Conservation (phyloP, 768 basidiomycete species). For the Termitomyces sp. region DNA sequence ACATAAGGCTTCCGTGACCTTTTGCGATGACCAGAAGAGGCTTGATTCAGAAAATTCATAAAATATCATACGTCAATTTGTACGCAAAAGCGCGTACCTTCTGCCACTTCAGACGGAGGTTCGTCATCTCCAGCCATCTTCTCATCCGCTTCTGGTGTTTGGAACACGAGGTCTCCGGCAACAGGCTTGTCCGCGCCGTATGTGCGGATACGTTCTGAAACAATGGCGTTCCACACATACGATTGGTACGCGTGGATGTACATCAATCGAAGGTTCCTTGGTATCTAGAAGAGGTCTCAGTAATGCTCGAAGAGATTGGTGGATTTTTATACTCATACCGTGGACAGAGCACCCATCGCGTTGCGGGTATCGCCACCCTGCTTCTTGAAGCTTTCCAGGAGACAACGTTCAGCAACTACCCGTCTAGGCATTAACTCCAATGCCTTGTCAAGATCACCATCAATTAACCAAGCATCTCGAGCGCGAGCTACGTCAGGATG, state of each 20-base stretch:
- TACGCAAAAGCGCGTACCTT: conserved; percentile 18
- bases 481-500: conserved; percentile 87
- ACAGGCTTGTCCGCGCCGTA: conserved; percentile 72
- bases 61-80: not conserved
- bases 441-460: conserved; percentile 76
- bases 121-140: conserved; percentile 31
- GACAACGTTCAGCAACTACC: conserved; percentile 89
- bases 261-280: conserved; percentile 91
- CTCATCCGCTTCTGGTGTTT: conserved; percentile 32
- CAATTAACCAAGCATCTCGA: conserved; percentile 84
- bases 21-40: conserved; percentile 22
- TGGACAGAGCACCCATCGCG: conserved; percentile 83
- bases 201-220: conserved; percentile 84
- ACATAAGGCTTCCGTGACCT: conserved; percentile 53
- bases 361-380: conserved; percentile 75
- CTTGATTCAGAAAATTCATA: conserved; percentile 15
- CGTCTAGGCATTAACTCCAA: conserved; percentile 83
- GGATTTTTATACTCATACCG: conserved; percentile 38
- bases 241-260: conserved; percentile 99
- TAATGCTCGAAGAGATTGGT: not conserved
- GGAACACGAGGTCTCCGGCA: conserved; percentile 89
- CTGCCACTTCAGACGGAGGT: conserved; percentile 18
- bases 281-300: conserved; percentile 56
- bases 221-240: conserved; percentile 97
- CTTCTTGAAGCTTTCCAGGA: conserved; percentile 86